Evolutionary conservation across 768 basidiomycete species (phyloP).

Genomic region (Phaffia australis): DNA sequence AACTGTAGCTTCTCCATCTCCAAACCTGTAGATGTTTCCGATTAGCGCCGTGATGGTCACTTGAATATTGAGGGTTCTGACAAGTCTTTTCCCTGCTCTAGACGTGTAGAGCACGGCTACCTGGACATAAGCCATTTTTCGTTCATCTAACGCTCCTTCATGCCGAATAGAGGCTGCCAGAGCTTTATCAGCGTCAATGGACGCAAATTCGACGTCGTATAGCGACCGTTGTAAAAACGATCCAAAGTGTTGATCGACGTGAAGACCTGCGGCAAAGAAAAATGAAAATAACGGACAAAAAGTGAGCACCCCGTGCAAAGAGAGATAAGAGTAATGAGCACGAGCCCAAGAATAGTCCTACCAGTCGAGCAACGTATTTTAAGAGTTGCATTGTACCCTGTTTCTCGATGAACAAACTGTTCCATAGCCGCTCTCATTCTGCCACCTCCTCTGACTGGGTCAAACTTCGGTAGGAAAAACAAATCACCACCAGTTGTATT

Average conservation of each 20-base stretch:
- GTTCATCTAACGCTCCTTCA: constrained; percentile 52
- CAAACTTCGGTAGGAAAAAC: constrained; percentile 86
- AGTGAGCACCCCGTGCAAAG: not conserved
- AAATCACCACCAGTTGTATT: constrained; percentile 77
- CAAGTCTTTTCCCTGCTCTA: constrained; percentile 61
- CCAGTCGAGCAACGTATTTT: constrained; percentile 77
- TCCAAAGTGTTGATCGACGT: constrained; percentile 49
- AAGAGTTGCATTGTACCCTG: constrained; percentile 68
- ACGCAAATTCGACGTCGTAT: constrained; percentile 67
- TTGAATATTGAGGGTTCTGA: constrained; percentile 75
- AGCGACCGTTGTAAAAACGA: constrained; percentile 42
- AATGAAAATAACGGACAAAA: constrained; percentile 14
- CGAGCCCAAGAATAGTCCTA: constrained; percentile 36
- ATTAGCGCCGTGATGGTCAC: constrained; percentile 69
- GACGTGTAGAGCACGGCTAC: constrained; percentile 81
- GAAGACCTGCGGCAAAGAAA: constrained; percentile 29
- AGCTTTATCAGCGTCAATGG: constrained; percentile 69
- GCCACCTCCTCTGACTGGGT: constrained; percentile 53
- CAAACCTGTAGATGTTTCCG: constrained; percentile 81
- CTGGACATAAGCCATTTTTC: constrained; percentile 67
- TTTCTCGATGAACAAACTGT: constrained; percentile 54
- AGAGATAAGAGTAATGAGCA: not conserved
- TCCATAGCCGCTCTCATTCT: constrained; percentile 64
- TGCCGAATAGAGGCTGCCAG: constrained; percentile 67
- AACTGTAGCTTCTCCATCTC: constrained; percentile 77